These are phyloP conservation scores for Sodiomyces alkalinus DNA, from an alignment of 2,329 filamentous ascomycete genomes.

Conservation along the genomic window DNA sequence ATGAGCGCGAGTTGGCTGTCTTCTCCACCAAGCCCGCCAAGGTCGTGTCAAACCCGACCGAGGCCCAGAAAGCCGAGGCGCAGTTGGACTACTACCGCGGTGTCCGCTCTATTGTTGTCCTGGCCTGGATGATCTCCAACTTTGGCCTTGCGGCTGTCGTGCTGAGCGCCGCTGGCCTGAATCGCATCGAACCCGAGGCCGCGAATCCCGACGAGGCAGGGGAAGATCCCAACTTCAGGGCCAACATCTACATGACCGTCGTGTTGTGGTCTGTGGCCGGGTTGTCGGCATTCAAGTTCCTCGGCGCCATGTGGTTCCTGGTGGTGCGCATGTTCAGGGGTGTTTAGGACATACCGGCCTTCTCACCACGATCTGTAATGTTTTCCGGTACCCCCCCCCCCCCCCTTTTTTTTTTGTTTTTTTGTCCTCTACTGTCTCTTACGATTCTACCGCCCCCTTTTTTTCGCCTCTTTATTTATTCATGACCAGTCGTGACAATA, in stretches of 20 bases:
- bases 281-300: slow-evolving; percentile 71
- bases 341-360: slow-evolving; percentile 25
- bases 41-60: slow-evolving; percentile 45
- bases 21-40: slow-evolving; percentile 63
- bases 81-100: slow-evolving; percentile 98
- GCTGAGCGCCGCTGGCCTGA: slow-evolving; percentile 69
- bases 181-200: slow-evolving; percentile 39
- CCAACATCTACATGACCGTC: slow-evolving; percentile 72
- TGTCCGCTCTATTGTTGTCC: slow-evolving; percentile 79
- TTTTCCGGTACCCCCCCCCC: too few species aligned
- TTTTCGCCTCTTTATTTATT: not conserved
- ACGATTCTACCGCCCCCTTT: not conserved
- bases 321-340: slow-evolving; percentile 73
- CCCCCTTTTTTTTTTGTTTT: not conserved
- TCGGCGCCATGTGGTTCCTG: slow-evolving; percentile 85
- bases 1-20: slow-evolving; percentile 65
- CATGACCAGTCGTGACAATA: slow-evolving; percentile 1
- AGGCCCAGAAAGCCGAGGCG: slow-evolving; percentile 51
- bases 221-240: slow-evolving; percentile 36
- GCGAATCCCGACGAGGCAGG: slow-evolving; percentile 19
- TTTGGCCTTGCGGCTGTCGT: slow-evolving; percentile 78
- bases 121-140: slow-evolving; percentile 95
- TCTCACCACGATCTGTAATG: too few species aligned
- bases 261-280: slow-evolving; percentile 82
- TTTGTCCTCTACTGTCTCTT: not conserved